These are phyloP conservation scores for Paramyrothecium sp. DNA, from an alignment of 2,329 filamentous ascomycete genomes.

Conservation along the genomic window DNA sequence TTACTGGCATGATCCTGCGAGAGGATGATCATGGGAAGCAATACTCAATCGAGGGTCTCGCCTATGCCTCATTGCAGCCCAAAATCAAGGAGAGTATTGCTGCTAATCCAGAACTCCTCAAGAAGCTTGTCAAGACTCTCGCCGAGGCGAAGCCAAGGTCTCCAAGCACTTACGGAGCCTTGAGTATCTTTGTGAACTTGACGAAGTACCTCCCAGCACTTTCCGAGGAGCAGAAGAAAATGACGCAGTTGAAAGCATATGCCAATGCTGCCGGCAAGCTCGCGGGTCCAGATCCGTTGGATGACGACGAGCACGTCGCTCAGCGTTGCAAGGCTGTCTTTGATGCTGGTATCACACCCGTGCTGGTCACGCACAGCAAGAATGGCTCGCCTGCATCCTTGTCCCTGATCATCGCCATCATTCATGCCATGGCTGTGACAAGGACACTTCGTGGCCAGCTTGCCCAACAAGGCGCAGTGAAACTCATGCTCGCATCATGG, in stretches of 20 bases:
- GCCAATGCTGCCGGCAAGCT: conserved; percentile 77
- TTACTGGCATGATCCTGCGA: conserved; percentile 64
- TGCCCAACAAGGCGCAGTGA: conserved; percentile 91
- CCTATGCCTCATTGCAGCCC: conserved; percentile 85
- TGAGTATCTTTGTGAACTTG: conserved; percentile 84
- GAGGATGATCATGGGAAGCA: conserved; percentile 58
- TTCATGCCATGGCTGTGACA: conserved; percentile 76
- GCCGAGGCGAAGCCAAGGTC: conserved; percentile 59
- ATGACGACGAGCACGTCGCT: conserved; percentile 73
- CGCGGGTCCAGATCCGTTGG: conserved; percentile 62
- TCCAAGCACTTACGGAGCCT: conserved; percentile 76
- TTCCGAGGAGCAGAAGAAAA: conserved; percentile 88
- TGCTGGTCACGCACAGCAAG: conserved; percentile 75
- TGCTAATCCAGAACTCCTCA: conserved; percentile 66
- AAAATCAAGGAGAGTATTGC: conserved; percentile 80
- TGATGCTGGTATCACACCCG: conserved; percentile 72
- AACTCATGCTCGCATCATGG: conserved; percentile 73
- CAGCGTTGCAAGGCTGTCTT: conserved; percentile 77
- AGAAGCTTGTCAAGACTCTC: conserved; percentile 65
- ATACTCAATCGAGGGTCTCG: conserved; percentile 84
- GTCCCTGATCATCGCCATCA: conserved; percentile 70
- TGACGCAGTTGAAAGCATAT: conserved; percentile 90
- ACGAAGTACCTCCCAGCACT: conserved; percentile 75
- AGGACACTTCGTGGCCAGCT: conserved; percentile 73
- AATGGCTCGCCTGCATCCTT: conserved; percentile 69